Evolutionary conservation across 75 land plant species (phyloP), one percentile per base, ranked within the genome.

Genomic region (Cupressus sempervirens): DNA sequence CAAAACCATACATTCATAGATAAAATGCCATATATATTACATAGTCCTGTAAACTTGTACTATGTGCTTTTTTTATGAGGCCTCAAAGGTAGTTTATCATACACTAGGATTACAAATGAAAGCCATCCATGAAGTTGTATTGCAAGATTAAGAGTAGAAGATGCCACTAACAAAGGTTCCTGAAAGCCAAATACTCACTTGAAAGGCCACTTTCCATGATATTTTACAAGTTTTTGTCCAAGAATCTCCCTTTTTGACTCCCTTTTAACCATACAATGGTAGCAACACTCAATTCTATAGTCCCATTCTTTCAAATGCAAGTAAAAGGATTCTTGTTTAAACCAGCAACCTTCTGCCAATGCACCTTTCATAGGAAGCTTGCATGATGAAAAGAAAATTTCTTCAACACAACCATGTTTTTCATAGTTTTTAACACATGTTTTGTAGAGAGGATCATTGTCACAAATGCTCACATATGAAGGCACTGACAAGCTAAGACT

Each of bases 171-270:
- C 36, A 93, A 94, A 48, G 99, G 99, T 86, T 98, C 99, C 99
- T 98, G 99, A 46, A 96, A 88, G 16, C 94, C 98, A 85, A 88
- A 92, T 15, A 93, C 86, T 35, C 99, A 94, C 46, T 84, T 84
- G 38, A 98, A 94, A 40, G 99, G 99, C 99, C 99, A 98, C 85
- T 93, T 96, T 14, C 98, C 98, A 89, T 96, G 95, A 86, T 98
- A 98, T 84, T 98, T 98, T 48, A 93, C 92, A 83, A 98, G 99
- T 26, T 77, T 83, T 52, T 91, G 85, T 35, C 95, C 92, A 68
- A 86, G 88, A 70, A 82, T 86, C 81, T 89, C 88, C 86, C 95
- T 90, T 77, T 95, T 89, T 36, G 90, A 85, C 58, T 96, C 98
- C 84, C 92, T 86, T 29, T 87, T 82, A 80, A 92, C 87, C 98